These are phyloP conservation scores for Zymoseptoria passerinii DNA, from an alignment of 2,329 filamentous ascomycete genomes.

Conservation along the genomic window DNA sequence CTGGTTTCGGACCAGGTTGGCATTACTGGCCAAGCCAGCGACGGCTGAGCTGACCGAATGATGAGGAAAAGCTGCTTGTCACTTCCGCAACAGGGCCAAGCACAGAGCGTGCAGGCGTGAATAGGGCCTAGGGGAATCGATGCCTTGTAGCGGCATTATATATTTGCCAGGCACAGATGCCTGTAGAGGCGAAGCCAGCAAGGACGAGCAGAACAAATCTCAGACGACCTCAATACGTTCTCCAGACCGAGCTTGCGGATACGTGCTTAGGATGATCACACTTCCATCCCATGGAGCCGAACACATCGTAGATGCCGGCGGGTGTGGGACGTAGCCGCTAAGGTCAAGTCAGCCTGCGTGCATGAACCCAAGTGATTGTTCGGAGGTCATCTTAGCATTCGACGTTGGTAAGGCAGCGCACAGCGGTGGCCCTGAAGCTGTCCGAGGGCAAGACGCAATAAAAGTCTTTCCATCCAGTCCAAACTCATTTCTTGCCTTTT, in stretches of 20 bases:
- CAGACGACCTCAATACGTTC: no score
- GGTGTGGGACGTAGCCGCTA: neutral
- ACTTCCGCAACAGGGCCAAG: neutral
- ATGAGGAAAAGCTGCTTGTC: neutral
- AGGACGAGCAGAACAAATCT: no score
- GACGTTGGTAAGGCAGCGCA: neutral
- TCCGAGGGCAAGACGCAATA: neutral
- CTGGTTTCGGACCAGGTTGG: neutral
- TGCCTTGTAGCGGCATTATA: no score
- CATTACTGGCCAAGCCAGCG: neutral
- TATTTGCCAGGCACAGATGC: no score
- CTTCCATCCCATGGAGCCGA: no score
- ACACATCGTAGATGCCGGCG: no score
- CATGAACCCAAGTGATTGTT: neutral
- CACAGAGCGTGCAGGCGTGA: neutral
- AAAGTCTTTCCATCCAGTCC: neutral
- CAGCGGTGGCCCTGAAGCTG: neutral
- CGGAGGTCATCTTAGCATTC: neutral
- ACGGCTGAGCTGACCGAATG: neutral
- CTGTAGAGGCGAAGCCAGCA: no score
- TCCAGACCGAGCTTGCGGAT: no score
- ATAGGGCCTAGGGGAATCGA: neutral
- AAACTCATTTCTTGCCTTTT: constrained; percentile 42
- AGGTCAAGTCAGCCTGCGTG: neutral
- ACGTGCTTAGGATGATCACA: no score